phyloP scores from a whole-genome alignment of 257 asterid genomes.

The Plectranthus barbatus region DNA sequence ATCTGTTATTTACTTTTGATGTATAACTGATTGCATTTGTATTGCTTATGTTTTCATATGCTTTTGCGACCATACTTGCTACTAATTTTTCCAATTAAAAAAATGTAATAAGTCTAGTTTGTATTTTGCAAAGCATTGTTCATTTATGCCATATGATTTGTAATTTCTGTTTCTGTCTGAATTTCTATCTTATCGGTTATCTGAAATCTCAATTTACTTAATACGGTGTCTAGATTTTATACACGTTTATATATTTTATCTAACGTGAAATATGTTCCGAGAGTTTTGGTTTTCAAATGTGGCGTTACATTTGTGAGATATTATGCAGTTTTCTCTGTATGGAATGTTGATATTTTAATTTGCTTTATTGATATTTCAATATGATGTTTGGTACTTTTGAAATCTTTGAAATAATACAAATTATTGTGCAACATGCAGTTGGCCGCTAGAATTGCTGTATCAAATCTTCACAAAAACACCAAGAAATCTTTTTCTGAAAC shows the following conservation, averaged over 20 bases:
- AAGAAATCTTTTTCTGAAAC: constrained; percentile 95
- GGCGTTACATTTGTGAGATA: neutral
- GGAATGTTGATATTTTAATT: neutral
- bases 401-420: neutral
- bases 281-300: neutral
- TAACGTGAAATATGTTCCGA: neutral
- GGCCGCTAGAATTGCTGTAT: constrained; percentile 99
- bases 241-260: neutral
- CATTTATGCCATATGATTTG: neutral
- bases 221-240: neutral
- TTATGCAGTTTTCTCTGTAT: neutral
- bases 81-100: neutral
- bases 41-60: neutral
- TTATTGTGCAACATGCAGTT: constrained; percentile 35
- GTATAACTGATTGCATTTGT: neutral
- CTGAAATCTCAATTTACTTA: neutral
- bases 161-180: neutral
- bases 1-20: neutral
- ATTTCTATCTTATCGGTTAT: neutral
- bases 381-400: neutral
- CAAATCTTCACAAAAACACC: constrained; percentile 92
- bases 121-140: neutral
- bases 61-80: neutral
- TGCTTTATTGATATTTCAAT: neutral
- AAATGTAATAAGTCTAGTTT: neutral